A percentile compares a stretch with the other conserved stretches of the same genome.
Conservation (phyloP, 257 asterid species). For the Parsonsia alboflavescens region DNA sequence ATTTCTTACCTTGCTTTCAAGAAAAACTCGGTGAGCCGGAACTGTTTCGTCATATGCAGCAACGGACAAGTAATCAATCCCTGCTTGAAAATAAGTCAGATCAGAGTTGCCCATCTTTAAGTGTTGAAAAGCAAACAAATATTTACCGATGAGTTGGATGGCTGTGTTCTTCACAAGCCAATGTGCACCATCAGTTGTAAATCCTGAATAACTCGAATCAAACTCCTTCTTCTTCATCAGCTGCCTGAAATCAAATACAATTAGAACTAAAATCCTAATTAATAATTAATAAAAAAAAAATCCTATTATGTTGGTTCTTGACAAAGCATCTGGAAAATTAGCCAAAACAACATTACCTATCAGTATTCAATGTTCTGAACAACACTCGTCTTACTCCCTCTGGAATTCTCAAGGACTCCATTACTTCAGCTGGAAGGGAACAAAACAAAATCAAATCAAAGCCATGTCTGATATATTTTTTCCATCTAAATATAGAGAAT, state of each 20-base stretch:
- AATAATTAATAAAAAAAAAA: background rate
- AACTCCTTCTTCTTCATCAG: constrained; percentile 1
- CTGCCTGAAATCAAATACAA: background rate
- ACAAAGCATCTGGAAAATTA: background rate
- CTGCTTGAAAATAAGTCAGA: constrained; percentile 28
- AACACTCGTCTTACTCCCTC: constrained; percentile 21
- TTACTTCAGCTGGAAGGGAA: constrained; percentile 16
- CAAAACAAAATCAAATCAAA: too few relatives aligned
- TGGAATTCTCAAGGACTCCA: constrained; percentile 21
- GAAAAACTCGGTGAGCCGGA: constrained; percentile 79
- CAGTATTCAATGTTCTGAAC: constrained; percentile 21
- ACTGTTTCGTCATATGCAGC: constrained; percentile 70
- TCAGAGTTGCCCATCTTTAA: background rate
- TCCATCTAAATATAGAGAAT: background rate
- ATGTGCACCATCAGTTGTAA: background rate
- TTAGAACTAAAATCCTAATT: background rate
- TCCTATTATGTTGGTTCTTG: background rate
- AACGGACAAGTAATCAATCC: constrained; percentile 86
- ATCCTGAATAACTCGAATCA: constrained; percentile 1
- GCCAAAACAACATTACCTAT: constrained; percentile 11
- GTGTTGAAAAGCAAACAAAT: background rate
- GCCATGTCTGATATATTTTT: too few relatives aligned
- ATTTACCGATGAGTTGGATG: background rate
- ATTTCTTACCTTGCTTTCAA: constrained; percentile 59
- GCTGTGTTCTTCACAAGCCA: background rate